A percentile compares a stretch with the other conserved stretches of the same genome.
Conservation (phyloP, 169 alveolate genomes). For the Babesia gibsoni region DNA sequence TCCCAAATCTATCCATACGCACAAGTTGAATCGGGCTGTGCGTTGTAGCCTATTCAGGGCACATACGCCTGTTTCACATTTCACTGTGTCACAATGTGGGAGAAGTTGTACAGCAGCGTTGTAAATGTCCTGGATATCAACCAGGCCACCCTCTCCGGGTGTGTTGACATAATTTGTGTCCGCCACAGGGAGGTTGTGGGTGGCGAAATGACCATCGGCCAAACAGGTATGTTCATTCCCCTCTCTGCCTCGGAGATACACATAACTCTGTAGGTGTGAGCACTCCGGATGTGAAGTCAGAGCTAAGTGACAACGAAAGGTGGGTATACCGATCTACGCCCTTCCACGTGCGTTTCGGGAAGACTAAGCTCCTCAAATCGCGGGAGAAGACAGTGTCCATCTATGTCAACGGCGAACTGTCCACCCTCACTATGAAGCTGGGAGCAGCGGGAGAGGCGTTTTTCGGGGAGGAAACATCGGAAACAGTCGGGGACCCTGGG, state of each 20-base stretch:
- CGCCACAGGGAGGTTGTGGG: conserved; percentile 76
- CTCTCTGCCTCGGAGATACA: background rate
- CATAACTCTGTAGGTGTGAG: background rate
- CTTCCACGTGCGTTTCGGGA: conserved; percentile 95
- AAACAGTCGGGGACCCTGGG: background rate
- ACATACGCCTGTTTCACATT: background rate
- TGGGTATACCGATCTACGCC: conserved; percentile 87
- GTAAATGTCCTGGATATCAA: conserved; percentile 87
- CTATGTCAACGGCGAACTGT: conserved; percentile 87
- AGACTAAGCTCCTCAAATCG: conserved; percentile 89
- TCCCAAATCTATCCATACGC: too few relatives aligned
- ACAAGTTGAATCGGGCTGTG: too few relatives aligned
- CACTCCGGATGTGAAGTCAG: background rate
- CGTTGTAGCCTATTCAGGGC: background rate
- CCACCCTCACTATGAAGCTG: conserved; percentile 88
- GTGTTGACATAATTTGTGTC: conserved; percentile 89
- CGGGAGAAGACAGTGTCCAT: conserved; percentile 90
- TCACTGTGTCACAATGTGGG: conserved; percentile 79
- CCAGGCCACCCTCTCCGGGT: conserved; percentile 91
- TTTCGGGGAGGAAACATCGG: conserved; percentile 82
- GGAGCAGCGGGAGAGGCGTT: conserved; percentile 97
- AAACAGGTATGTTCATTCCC: background rate
- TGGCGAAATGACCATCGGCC: background rate
- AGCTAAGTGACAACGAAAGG: conserved; percentile 22
- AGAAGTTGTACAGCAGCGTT: conserved; percentile 87